These are phyloP conservation scores for Neckera pumila DNA, from an alignment of 225 moss, liverwort and hornwort species.

Conservation along the genomic window DNA sequence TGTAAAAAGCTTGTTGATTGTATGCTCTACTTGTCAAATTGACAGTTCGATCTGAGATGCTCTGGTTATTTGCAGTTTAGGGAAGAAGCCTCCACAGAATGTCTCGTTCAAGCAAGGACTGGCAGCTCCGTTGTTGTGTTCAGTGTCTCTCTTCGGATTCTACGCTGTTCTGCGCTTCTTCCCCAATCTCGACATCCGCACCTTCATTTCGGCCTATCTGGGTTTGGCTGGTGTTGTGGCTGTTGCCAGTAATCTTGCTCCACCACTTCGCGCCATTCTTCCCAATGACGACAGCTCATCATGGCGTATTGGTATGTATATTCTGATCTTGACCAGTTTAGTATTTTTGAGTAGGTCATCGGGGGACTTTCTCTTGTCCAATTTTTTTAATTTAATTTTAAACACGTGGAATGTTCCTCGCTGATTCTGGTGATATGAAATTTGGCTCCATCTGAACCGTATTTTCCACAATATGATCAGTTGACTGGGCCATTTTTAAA, in stretches of 20 bases:
- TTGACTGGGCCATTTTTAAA: not conserved
- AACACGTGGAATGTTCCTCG: not conserved
- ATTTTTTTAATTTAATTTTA: not conserved
- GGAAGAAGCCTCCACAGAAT: conserved; percentile 74
- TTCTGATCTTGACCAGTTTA: not conserved
- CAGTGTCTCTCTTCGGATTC: conserved; percentile 81
- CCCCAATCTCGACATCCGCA: conserved; percentile 69
- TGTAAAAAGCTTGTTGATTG: not conserved
- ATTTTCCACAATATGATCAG: not conserved
- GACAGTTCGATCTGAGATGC: not conserved
- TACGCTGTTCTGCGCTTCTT: conserved; percentile 86
- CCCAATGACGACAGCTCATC: conserved; percentile 35
- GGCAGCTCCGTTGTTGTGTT: conserved; percentile 78
- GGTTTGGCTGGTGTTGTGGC: conserved; percentile 85
- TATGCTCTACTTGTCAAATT: not conserved
- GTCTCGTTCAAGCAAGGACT: conserved; percentile 91
- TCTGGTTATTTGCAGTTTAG: conserved; percentile 42
- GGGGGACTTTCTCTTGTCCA: not conserved
- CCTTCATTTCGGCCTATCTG: conserved; percentile 79
- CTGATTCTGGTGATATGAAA: not conserved
- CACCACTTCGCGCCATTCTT: conserved; percentile 68
- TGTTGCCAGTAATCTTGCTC: conserved; percentile 78
- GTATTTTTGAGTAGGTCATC: not conserved
- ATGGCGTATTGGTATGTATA: conserved; percentile 51
- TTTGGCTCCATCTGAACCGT: not conserved